Evolutionary conservation across 2,329 filamentous ascomycete species (phyloP).

Genomic region (Ophiognomonia clavigignenti-juglandacearum): DNA sequence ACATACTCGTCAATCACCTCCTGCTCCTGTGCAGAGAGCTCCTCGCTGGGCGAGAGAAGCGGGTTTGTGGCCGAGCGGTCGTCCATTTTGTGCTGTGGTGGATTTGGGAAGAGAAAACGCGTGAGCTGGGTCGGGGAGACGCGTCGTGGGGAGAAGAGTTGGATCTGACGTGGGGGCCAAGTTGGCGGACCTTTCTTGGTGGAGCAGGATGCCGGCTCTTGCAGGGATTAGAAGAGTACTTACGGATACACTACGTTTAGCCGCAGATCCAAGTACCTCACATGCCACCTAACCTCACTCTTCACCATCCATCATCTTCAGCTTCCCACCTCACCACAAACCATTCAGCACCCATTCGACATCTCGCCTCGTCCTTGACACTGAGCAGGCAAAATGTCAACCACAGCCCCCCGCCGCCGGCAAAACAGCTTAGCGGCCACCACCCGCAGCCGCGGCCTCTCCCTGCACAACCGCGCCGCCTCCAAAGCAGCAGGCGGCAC

Average conservation of each 20-base stretch:
- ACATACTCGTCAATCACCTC: slow-evolving; percentile 95
- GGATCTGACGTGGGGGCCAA: too few relatives aligned
- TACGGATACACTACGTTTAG: neutral
- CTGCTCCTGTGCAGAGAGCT: slow-evolving; percentile 78
- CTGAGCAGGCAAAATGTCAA: slow-evolving; percentile 28
- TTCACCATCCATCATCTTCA: neutral
- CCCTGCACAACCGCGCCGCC: slow-evolving; percentile 36
- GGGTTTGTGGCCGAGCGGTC: slow-evolving; percentile 16
- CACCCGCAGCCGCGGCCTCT: slow-evolving; percentile 30
- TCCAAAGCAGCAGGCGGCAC: slow-evolving; percentile 21
- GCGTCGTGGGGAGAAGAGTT: slow-evolving; percentile 7
- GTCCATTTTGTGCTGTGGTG: slow-evolving; percentile 4
- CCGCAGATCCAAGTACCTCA: neutral
- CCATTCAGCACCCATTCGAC: neutral
- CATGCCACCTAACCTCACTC: neutral
- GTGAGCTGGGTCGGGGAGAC: slow-evolving; percentile 2
- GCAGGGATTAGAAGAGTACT: neutral
- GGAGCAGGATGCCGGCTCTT: neutral
- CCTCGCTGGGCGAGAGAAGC: slow-evolving; percentile 39
- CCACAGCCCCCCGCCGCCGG: slow-evolving; percentile 33
- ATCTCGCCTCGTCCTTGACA: neutral
- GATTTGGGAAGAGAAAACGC: neutral
- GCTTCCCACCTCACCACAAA: too few relatives aligned
- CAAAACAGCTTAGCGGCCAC: slow-evolving; percentile 40
- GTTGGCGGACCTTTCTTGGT: too few relatives aligned